phyloP scores from a whole-genome alignment of 768 basidiomycete species.

The Dacryopinax primogenitus region DNA sequence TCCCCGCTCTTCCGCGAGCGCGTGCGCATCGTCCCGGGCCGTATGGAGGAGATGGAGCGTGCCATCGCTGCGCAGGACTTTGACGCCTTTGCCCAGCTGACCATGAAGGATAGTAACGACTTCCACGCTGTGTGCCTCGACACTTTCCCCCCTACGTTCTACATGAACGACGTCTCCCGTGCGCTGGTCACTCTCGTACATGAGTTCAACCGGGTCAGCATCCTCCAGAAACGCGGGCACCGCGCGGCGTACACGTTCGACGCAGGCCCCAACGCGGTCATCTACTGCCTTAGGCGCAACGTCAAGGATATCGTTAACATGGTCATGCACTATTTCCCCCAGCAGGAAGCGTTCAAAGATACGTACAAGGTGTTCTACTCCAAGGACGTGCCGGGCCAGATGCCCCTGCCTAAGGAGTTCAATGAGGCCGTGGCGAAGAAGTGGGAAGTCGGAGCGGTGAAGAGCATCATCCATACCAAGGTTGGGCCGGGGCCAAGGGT shows the following conservation, averaged over 20 bases:
- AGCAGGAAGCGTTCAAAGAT: conserved; percentile 61
- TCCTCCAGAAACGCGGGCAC: conserved; percentile 43
- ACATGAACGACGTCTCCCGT: conserved; percentile 95
- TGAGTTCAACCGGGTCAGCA: conserved; percentile 76
- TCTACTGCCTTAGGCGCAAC: conserved; percentile 72
- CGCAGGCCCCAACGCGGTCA: conserved; percentile 96
- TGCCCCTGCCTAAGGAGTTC: conserved; percentile 51
- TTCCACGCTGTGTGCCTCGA: conserved; percentile 98
- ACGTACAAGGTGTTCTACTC: conserved; percentile 48
- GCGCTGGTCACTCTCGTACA: conserved; percentile 82
- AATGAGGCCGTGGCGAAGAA: conserved; percentile 62
- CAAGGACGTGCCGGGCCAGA: conserved; percentile 32
- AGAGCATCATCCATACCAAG: conserved; percentile 78
- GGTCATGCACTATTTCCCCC: conserved; percentile 78
- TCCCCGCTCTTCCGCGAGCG: conserved; percentile 78
- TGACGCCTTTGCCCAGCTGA: conserved; percentile 74
- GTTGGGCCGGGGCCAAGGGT: conserved; percentile 82
- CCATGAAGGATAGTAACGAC: conserved; percentile 96
- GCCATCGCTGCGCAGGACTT: conserved; percentile 77
- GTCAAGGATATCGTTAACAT: conserved; percentile 64
- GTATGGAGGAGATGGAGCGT: conserved; percentile 68
- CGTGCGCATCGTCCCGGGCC: conserved; percentile 74
- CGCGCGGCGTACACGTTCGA: conserved; percentile 98
- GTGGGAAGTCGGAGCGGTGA: conserved; percentile 66
- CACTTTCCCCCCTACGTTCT: conserved; percentile 95